Base-by-base conservation (phyloP, 306 rosid species). In the Glycine latifolia region DNA sequence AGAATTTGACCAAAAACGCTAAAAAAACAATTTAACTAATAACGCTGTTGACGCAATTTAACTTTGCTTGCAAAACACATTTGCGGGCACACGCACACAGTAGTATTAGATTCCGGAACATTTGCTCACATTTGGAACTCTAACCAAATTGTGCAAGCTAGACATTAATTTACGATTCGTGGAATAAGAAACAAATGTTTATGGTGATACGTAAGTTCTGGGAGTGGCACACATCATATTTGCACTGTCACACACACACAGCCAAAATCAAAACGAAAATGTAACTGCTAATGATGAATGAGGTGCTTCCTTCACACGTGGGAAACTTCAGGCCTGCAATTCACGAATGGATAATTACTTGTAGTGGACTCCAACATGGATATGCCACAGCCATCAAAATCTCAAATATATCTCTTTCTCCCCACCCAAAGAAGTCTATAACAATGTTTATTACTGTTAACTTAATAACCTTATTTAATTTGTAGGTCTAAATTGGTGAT, bases 221-320 rank as follows among this genome's bases (percentile, higher is more conserved):
- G 77, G 61, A 72, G 88, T 85, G 92, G 92, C 77, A 87, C 97
- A 90, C 89, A 88, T 89, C 93, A 90, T 73, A 72, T 9, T 83
- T 79, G 82, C 93, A 89, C 88, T 69, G 72, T 76, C 58, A 12
- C 54, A 66, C 67, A 10, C 44, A 4, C 54, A n/a, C 52, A 50
- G 31, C 70, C 48, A 84, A 84, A 79, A 52, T 16, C 6, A 35
- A 49, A 76, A 50, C 68, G 6, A 55, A 71, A 70, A 37, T 31
- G 73, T 13, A 61, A 77, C 66, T 63, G 12, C 43, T 31, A 73
- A 35, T 2, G 54, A 59, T 7, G 10, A 71, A 47, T 20, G 60
- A 53, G 62, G 59, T 47, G 37, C 16, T 70, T 67, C 56, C 78
- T 77, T 78, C 82, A 14, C 88, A 84, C 88, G 77, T 79, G 84